phyloP scores from a whole-genome alignment of 2,329 filamentous ascomycete genomes.

The Davidsoniella virescens region DNA sequence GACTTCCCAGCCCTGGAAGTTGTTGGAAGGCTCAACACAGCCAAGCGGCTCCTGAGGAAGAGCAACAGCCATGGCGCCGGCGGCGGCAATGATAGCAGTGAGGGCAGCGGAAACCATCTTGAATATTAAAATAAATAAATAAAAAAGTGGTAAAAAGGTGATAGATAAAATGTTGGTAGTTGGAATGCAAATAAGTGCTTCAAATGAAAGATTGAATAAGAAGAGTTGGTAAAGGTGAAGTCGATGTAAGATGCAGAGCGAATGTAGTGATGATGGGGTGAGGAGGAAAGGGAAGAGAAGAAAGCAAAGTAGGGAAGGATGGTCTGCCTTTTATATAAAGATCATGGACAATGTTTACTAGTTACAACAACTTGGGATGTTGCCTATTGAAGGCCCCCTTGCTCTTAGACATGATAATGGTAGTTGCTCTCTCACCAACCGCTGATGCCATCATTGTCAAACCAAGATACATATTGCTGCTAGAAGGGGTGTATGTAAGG shows the following conservation, averaged over 20 bases:
- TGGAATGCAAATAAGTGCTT: background rate
- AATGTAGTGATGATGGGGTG: constrained; percentile 7
- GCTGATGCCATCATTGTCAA: background rate
- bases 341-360: background rate
- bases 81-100: constrained; percentile 4
- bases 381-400: background rate
- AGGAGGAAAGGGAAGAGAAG: constrained; percentile 6
- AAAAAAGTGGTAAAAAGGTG: background rate
- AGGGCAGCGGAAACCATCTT: constrained; percentile 8
- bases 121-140: no score
- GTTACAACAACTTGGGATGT: background rate
- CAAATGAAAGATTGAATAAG: background rate
- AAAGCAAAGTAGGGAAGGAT: background rate
- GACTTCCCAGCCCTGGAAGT: constrained; percentile 23
- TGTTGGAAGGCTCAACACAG: constrained; percentile 16
- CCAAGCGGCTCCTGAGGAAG: constrained; percentile 4
- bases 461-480: no score
- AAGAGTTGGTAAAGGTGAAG: background rate
- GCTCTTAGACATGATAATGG: background rate
- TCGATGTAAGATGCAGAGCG: background rate
- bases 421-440: background rate
- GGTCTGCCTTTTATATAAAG: background rate
- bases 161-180: background rate
- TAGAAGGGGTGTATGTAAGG: no score
- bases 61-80: constrained; percentile 8